Evolutionary conservation across 495 filamentous ascomycete genomes (phyloP).

Genomic region (Aspergillus hancockii): DNA sequence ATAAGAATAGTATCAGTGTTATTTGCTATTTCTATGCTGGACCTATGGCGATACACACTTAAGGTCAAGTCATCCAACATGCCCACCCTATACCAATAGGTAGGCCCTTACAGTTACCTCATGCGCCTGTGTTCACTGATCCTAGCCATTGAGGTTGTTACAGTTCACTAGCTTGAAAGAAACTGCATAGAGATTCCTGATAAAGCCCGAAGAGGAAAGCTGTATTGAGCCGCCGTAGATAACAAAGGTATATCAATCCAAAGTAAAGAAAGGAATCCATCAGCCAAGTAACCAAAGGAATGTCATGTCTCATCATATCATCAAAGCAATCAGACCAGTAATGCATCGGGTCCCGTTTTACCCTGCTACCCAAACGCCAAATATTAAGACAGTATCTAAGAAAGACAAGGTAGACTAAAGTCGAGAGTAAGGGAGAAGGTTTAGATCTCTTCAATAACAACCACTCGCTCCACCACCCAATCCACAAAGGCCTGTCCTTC

Average conservation of each 20-base stretch:
- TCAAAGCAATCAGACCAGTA: background rate
- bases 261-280: background rate
- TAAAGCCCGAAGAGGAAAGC: background rate
- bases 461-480: conserved; percentile 44
- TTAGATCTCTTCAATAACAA: conserved; percentile 42
- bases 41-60: too few relatives aligned
- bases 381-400: conserved; percentile 1
- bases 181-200: background rate
- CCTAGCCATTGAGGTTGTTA: too few relatives aligned
- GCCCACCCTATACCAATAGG: too few relatives aligned
- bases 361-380: background rate
- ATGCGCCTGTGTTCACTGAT: too few relatives aligned
- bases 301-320: conserved; percentile 14
- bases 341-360: conserved; percentile 4
- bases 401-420: background rate
- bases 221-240: background rate
- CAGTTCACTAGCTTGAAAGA: background rate
- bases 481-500: conserved; percentile 48
- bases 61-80: too few relatives aligned
- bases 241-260: conserved; percentile 2
- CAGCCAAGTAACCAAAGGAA: conserved; percentile 1
- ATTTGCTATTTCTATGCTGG: too few relatives aligned
- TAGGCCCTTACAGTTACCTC: too few relatives aligned
- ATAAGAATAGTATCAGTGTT: too few relatives aligned
- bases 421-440: conserved; percentile 4